Percentiles rank a stretch among this genome's conserved stretches.
Conservation (phyloP, 441 rosid species). For the Geranium incanum region DNA sequence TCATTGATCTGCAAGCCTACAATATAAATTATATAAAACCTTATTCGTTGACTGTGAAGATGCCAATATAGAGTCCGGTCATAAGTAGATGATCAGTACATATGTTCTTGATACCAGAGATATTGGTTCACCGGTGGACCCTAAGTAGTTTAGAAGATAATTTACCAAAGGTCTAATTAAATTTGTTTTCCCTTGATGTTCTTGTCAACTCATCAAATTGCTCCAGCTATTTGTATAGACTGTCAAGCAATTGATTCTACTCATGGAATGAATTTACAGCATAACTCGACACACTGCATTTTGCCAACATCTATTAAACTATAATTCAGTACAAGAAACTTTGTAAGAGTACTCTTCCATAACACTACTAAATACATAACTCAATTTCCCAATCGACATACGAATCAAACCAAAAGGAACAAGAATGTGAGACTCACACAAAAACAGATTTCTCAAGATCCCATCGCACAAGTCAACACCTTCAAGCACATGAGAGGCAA, state of each 20-base stretch:
- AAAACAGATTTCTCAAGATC: constrained; percentile 64
- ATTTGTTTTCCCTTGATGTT: background rate
- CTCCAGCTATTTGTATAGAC: background rate
- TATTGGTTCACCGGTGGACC: background rate
- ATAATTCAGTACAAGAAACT: background rate
- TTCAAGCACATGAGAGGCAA: constrained; percentile 83
- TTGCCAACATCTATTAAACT: background rate
- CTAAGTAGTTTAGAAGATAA: background rate
- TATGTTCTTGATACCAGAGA: background rate
- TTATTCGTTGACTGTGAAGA: background rate
- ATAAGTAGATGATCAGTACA: background rate
- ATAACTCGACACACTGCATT: background rate
- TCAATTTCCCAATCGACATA: background rate
- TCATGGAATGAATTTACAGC: background rate
- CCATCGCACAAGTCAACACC: constrained; percentile 82
- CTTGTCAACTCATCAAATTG: background rate
- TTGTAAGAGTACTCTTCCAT: background rate
- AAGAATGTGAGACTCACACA: constrained; percentile 52
- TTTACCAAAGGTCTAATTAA: background rate
- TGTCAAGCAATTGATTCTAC: background rate
- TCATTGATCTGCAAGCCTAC: constrained; percentile 82
- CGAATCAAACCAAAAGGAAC: background rate
- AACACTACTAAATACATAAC: background rate
- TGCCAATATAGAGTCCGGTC: background rate
- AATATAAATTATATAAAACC: constrained; percentile 13